These are phyloP conservation scores for Rhizophora mangle DNA, from an alignment of 345 rosid genomes.

Conservation along the genomic window DNA sequence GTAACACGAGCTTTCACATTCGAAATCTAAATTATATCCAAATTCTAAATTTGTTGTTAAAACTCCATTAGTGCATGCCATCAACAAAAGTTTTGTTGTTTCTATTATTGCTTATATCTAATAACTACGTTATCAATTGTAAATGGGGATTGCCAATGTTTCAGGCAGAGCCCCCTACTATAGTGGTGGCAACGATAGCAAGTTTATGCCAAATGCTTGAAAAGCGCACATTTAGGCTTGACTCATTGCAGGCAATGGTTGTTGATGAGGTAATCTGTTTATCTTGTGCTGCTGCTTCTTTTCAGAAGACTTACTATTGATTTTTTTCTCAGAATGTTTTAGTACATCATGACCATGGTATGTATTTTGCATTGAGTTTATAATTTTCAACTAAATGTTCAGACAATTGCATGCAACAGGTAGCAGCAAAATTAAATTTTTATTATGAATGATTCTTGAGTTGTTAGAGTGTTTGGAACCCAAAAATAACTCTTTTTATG, in stretches of 20 bases:
- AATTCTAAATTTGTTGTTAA: no score
- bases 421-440: neutral
- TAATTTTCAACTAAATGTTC: neutral
- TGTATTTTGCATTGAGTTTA: neutral
- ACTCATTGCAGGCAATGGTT: conserved; percentile 63
- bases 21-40: no score
- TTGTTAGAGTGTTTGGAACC: neutral
- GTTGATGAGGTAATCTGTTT: conserved; percentile 68
- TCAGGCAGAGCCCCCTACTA: conserved; percentile 93
- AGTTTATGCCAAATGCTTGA: conserved; percentile 87
- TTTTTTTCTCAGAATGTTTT: neutral
- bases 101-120: no score
- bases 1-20: no score
- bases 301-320: conserved; percentile 3
- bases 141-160: neutral
- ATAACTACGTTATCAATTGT: no score
- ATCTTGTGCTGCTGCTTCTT: conserved; percentile 8
- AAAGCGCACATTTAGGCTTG: conserved; percentile 68
- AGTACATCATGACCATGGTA: neutral
- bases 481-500: neutral
- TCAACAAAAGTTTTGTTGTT: no score
- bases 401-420: neutral
- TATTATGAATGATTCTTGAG: neutral
- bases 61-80: no score
- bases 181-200: conserved; percentile 80